A percentile compares a stretch with the other conserved stretches of the same genome.
Evolutionary conservation across 2,329 filamentous ascomycete species (phyloP).

Genomic region (Venturia nashicola): DNA sequence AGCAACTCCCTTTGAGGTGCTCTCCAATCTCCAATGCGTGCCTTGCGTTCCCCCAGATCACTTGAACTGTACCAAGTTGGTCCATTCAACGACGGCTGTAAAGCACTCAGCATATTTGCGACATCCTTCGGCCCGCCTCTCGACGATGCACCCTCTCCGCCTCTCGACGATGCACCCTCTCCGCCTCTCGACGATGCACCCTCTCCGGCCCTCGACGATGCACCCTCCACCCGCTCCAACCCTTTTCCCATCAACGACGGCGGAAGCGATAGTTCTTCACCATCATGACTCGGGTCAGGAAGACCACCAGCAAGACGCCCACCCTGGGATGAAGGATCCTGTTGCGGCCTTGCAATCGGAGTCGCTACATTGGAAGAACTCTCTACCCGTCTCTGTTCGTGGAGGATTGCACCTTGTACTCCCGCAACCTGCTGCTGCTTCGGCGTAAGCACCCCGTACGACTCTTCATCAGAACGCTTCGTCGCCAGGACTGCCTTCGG

Average conservation of each 20-base stretch:
- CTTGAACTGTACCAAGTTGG: slow-evolving; percentile 12
- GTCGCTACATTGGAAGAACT: slow-evolving; percentile 45
- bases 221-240: neutral
- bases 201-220: neutral
- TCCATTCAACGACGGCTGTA: slow-evolving; percentile 14
- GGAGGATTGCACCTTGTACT: neutral
- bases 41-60: slow-evolving; percentile 25
- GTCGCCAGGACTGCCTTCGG: neutral
- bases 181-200: neutral
- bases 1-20: slow-evolving; percentile 37
- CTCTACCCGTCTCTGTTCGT: slow-evolving; percentile 19
- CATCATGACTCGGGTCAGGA: slow-evolving; percentile 11
- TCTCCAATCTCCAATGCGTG: slow-evolving; percentile 33
- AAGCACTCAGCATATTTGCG: slow-evolving; percentile 19
- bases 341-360: slow-evolving; percentile 36
- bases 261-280: slow-evolving; percentile 23
- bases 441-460: neutral
- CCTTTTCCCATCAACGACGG: slow-evolving; percentile 17
- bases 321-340: slow-evolving; percentile 11
- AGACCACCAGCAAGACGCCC: neutral
- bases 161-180: neutral
- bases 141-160: neutral
- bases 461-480: neutral
- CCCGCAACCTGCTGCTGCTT: neutral
- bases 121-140: neutral